These are phyloP conservation scores for Ceratocystis variospora DNA, from an alignment of 2,329 filamentous ascomycete species.

Conservation along the genomic window DNA sequence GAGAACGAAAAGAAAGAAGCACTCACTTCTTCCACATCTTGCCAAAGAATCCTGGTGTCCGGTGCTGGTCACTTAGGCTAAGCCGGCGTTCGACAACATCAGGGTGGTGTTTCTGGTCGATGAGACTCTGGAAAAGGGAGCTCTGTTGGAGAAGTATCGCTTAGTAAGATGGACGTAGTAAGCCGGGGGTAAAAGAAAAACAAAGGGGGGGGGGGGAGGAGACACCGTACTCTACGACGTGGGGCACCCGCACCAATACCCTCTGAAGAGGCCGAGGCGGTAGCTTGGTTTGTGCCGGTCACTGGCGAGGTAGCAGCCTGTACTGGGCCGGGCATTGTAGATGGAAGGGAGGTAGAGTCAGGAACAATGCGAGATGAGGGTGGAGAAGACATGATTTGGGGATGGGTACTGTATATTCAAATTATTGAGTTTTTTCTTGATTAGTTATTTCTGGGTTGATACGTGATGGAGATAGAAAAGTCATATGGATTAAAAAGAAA, in stretches of 20 bases:
- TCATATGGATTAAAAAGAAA: too few relatives aligned
- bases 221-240: not conserved
- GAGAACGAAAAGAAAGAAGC: too few relatives aligned
- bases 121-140: constrained; percentile 35
- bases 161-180: not conserved
- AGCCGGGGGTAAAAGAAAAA: not conserved
- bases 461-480: too few relatives aligned
- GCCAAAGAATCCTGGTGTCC: constrained; percentile 36
- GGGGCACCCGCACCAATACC: not conserved
- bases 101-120: constrained; percentile 36
- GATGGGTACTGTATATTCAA: not conserved
- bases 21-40: constrained; percentile 45
- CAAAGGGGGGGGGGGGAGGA: not conserved
- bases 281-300: not conserved
- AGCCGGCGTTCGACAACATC: constrained; percentile 36
- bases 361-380: not conserved
- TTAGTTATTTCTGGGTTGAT: too few relatives aligned
- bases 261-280: not conserved
- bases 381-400: not conserved
- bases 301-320: not conserved
- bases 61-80: constrained; percentile 41
- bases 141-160: not conserved
- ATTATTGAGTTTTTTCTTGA: not conserved
- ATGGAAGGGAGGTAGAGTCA: not conserved
- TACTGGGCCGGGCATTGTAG: not conserved